A percentile compares a stretch with the other conserved stretches of the same genome.
Conservation (phyloP, 1,284 basidiomycete species). For the Heliocybe sulcata region DNA sequence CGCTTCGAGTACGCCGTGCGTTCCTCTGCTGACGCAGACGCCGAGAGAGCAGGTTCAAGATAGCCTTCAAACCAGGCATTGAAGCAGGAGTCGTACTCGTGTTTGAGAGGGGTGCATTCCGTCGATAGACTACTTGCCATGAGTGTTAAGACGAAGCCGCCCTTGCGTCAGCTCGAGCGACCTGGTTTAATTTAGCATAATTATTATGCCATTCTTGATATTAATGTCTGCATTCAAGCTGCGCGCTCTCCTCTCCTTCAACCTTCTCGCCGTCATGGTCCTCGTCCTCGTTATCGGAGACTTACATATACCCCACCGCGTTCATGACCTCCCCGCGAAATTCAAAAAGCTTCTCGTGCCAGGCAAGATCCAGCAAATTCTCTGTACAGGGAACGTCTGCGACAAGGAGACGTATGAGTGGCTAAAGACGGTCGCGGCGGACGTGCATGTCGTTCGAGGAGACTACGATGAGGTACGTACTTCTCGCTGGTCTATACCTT, state of each 20-base stretch:
- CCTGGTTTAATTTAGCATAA: not conserved
- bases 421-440: conserved; percentile 92
- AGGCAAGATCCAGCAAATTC: conserved; percentile 97
- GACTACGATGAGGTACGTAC: conserved; percentile 88
- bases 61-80: conserved; percentile 96
- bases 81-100: conserved; percentile 89
- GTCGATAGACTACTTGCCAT: conserved; percentile 73
- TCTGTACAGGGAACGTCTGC: conserved; percentile 97
- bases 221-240: not conserved
- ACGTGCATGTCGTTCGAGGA: conserved; percentile 88
- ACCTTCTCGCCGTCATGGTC: conserved; percentile 40
- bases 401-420: conserved; percentile 98
- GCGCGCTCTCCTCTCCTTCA: not conserved
- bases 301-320: conserved; percentile 86
- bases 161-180: not conserved
- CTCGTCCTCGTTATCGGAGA: conserved; percentile 93
- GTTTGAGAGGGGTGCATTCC: conserved; percentile 86
- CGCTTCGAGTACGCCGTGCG: conserved; percentile 39
- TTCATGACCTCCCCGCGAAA: conserved; percentile 89
- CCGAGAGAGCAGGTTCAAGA: conserved; percentile 66
- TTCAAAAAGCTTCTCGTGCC: conserved; percentile 97
- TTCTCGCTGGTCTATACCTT: not conserved
- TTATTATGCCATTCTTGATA: not conserved
- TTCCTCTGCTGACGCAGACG: conserved; percentile 28
- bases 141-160: not conserved